Conservation (phyloP, 164 flowering plant species). For the Vitis riparia region DNA sequence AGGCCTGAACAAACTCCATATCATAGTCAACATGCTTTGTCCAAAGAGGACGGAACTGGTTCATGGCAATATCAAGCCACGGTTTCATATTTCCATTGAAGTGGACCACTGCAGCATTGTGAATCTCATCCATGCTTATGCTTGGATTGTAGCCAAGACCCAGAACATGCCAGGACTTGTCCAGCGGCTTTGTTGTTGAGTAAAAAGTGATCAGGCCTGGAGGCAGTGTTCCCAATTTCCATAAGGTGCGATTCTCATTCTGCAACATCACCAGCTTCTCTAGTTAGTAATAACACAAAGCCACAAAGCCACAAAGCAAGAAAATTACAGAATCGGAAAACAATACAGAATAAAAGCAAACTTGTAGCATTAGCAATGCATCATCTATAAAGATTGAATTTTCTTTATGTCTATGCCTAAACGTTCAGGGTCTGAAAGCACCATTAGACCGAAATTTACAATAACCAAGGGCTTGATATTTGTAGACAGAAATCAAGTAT, state of each 20-base stretch:
- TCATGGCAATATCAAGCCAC: conserved; percentile 58
- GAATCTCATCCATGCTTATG: conserved; percentile 51
- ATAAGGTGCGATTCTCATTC: conserved; percentile 49
- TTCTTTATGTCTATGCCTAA: neutral
- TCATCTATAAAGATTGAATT: neutral
- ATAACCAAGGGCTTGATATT: too few species aligned
- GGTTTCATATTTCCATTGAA: conserved; percentile 61
- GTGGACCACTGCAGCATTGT: conserved; percentile 50
- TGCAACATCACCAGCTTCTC: conserved; percentile 23
- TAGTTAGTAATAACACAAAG: conserved; percentile 3
- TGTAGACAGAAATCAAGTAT: neutral
- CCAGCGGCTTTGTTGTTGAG: conserved; percentile 50
- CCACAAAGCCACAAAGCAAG: neutral
- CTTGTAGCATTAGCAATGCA: neutral
- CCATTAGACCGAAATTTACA: too few species aligned
- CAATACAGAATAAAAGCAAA: neutral
- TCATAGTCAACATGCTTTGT: conserved; percentile 48
- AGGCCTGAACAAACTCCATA: conserved; percentile 45
- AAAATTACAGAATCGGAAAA: neutral
- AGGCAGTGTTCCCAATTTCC: conserved; percentile 52
- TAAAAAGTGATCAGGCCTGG: conserved; percentile 53
- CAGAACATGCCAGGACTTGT: conserved; percentile 54
- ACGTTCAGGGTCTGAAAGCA: too few species aligned
- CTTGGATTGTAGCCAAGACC: conserved; percentile 54
- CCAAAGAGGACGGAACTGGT: conserved; percentile 46